Evolutionary conservation across 73 alveolate species (phyloP), one percentile per base, ranked within the genome.

Genomic region (Paramecium sexaurelia): DNA sequence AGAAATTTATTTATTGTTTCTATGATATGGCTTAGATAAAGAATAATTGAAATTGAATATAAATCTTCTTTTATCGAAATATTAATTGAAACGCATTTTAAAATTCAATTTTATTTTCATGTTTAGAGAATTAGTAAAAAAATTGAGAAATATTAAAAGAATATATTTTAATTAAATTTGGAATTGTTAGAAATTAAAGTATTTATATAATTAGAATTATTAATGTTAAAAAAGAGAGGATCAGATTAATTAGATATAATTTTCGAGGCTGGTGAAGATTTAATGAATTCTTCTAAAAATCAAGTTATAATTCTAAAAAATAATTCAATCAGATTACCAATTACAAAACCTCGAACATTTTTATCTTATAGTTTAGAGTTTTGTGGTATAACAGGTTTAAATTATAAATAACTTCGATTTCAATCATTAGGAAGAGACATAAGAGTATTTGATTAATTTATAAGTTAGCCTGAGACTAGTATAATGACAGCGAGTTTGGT

Each of bases 181-280:
- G 11, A 47, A 17, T 4, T 51, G 17, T 51, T 2, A n/a, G 33
- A 51, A 51, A 51, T 51, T 51, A 51, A 17, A 51, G 35, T 51
- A 5, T 51, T 17, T 51, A 51, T 51, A 51, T 51, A 51, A 0
- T 51, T 66, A 26, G 37, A 24, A 66, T 66, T 13, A 73, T 32
- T 32, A 35, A 78, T 78, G 90, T 39, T 78, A 29, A 78, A 78
- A 33, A 78, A 78, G 43, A 78, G 73, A 78, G 47, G 73, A 22
- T 39, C 68, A 24, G 75, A 78, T 22, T 41, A 40, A 6, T 19
- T 78, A 11, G 94, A 90, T 29, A 69, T 90, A 22, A 90, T 90
- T 15, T 90, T 90, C 15, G 94, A 90, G 15, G 93, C 94, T 43
- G 94, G 94, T 5, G 94, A 90, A 55, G 94, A 90, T 43, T 93